Conservation (phyloP, 495 filamentous ascomycete genomes). For the Neurospora sp. region DNA sequence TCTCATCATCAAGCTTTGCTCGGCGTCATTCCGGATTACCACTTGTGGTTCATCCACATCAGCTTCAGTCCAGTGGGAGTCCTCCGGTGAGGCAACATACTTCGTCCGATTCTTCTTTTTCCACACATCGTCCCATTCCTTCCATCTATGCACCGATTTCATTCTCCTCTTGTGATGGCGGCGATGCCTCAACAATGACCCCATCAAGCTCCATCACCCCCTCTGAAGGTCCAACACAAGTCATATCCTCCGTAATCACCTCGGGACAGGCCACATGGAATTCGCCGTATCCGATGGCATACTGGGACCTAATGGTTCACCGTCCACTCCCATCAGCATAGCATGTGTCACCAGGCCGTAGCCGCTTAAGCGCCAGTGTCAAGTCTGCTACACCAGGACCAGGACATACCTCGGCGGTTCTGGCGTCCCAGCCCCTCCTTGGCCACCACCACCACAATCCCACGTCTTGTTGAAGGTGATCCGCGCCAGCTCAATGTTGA, state of each 20-base stretch:
- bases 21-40: neutral
- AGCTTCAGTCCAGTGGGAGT: no score
- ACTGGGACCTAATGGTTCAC: neutral
- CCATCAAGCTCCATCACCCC: neutral
- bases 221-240: neutral
- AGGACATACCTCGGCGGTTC: neutral
- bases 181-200: neutral
- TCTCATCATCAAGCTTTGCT: neutral
- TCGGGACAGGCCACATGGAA: slow-evolving; percentile 1
- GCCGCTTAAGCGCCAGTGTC: neutral
- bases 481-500: neutral
- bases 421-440: neutral
- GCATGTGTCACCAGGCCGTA: neutral
- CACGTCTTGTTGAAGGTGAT: slow-evolving; percentile 2
- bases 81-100: neutral
- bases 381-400: neutral
- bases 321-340: neutral
- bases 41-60: neutral
- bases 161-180: neutral
- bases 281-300: neutral
- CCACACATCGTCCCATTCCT: neutral
- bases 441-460: neutral
- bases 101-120: neutral
- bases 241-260: neutral
- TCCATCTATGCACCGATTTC: neutral